phyloP scores from a whole-genome alignment of 2,329 filamentous ascomycete genomes.

The Phaeosphaeria sp. region DNA sequence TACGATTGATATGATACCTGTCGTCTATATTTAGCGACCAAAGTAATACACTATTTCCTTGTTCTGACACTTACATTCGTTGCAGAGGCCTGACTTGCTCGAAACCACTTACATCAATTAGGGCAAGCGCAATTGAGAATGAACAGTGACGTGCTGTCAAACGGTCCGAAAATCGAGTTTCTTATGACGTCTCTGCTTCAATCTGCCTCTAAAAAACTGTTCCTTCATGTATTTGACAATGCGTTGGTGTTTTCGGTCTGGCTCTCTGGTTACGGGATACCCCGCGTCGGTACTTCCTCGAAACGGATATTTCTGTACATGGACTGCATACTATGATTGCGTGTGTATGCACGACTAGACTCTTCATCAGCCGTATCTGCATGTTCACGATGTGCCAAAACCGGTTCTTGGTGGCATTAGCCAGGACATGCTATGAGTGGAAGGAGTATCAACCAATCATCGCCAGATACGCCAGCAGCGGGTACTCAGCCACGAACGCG shows the following conservation, averaged over 20 bases:
- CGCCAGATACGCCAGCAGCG: neutral
- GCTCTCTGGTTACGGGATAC: neutral
- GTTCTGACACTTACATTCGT: neutral
- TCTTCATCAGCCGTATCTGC: neutral
- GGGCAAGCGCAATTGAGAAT: no score
- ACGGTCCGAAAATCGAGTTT: no score
- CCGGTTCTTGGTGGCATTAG: neutral
- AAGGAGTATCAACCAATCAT: neutral
- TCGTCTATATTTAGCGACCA: neutral
- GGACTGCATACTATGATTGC: neutral
- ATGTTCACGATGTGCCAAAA: neutral
- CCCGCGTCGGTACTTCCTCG: neutral
- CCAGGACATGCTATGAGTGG: neutral
- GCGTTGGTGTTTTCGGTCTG: no score
- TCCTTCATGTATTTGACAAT: no score
- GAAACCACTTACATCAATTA: neutral
- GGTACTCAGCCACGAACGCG: constrained; percentile 8
- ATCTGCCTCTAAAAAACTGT: no score
- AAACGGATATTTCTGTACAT: neutral
- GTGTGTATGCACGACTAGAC: neutral
- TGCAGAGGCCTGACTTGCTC: neutral
- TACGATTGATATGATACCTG: neutral
- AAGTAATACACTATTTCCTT: neutral
- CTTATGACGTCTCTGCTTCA: no score
- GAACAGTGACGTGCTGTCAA: no score